Percentiles rank a stretch among this genome's conserved stretches.
Conservation (phyloP, 768 basidiomycete genomes). For the Tricholoma furcatifolium region DNA sequence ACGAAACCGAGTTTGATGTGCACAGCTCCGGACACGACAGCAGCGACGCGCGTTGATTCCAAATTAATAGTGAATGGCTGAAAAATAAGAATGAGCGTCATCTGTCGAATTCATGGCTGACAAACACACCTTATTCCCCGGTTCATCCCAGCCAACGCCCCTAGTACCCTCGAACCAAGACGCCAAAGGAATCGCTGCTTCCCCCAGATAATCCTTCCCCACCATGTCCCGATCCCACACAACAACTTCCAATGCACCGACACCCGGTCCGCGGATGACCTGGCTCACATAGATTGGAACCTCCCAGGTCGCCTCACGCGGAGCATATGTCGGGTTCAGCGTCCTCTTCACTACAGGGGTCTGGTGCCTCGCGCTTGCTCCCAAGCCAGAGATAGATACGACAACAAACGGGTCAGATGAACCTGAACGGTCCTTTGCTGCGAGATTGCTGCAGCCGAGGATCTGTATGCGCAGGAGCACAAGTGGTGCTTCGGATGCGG, state of each 20-base stretch:
- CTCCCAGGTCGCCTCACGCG: constrained; percentile 83
- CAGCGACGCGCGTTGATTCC: constrained; percentile 40
- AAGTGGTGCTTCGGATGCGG: constrained; percentile 37
- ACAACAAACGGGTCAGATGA: constrained; percentile 72
- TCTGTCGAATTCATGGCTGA: neutral
- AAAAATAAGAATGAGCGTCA: neutral
- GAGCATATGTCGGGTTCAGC: constrained; percentile 60
- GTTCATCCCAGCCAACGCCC: constrained; percentile 56
- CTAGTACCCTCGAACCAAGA: constrained; percentile 66
- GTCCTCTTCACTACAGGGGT: constrained; percentile 79
- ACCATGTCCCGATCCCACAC: constrained; percentile 94
- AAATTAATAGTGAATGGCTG: constrained; percentile 27
- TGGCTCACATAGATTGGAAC: constrained; percentile 82
- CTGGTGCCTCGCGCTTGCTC: constrained; percentile 42
- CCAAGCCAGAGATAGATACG: constrained; percentile 50
- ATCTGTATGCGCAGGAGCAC: constrained; percentile 70
- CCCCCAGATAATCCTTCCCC: constrained; percentile 92
- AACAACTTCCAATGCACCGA: constrained; percentile 79
- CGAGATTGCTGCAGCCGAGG: constrained; percentile 58
- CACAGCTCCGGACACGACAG: constrained; percentile 38
- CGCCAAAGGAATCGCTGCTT: constrained; percentile 73
- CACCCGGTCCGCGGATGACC: constrained; percentile 36
- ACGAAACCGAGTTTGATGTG: constrained; percentile 49
- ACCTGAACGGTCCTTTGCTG: constrained; percentile 66
- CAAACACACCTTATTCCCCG: constrained; percentile 62